Conservation (phyloP, 2,329 filamentous ascomycete species). For the Blumeria hordei region DNA sequence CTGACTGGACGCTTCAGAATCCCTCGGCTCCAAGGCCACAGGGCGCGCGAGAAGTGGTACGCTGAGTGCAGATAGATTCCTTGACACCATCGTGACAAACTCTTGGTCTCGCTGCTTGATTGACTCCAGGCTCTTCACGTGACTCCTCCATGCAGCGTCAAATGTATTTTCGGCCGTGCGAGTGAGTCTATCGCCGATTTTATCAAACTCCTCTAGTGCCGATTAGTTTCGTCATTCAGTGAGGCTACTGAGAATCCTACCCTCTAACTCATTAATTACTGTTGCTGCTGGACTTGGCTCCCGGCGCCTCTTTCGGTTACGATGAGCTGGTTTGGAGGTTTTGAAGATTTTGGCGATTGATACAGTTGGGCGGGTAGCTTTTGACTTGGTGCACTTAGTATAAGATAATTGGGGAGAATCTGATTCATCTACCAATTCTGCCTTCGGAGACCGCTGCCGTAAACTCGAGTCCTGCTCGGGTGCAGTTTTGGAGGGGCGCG, state of each 20-base stretch:
- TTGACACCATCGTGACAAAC: slow-evolving; percentile 5
- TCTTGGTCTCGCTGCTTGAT: slow-evolving; percentile 2
- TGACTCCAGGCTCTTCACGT: slow-evolving; percentile 3
- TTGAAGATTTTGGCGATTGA: slow-evolving; percentile 9
- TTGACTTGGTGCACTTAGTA: background rate
- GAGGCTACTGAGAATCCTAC: background rate
- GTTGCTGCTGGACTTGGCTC: slow-evolving; percentile 4
- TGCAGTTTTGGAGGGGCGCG: no score
- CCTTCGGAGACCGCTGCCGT: no score
- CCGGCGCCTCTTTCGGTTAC: slow-evolving; percentile 4
- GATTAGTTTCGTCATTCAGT: background rate
- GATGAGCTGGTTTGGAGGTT: slow-evolving; percentile 4
- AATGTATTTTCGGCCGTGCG: slow-evolving; percentile 6
- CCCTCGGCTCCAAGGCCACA: background rate
- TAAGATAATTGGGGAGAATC: no score
- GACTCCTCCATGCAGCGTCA: slow-evolving; percentile 4
- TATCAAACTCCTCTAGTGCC: slow-evolving; percentile 3
- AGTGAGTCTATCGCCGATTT: background rate
- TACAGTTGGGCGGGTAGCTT: slow-evolving; percentile 1
- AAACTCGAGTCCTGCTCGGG: no score
- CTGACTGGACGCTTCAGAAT: slow-evolving; percentile 2
- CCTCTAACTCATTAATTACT: slow-evolving; percentile 4
- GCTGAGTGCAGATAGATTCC: slow-evolving; percentile 2
- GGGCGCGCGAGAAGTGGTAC: slow-evolving; percentile 7
- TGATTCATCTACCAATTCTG: no score